phyloP scores from a whole-genome alignment of 305 asterid genomes.

The Rubia occidens region DNA sequence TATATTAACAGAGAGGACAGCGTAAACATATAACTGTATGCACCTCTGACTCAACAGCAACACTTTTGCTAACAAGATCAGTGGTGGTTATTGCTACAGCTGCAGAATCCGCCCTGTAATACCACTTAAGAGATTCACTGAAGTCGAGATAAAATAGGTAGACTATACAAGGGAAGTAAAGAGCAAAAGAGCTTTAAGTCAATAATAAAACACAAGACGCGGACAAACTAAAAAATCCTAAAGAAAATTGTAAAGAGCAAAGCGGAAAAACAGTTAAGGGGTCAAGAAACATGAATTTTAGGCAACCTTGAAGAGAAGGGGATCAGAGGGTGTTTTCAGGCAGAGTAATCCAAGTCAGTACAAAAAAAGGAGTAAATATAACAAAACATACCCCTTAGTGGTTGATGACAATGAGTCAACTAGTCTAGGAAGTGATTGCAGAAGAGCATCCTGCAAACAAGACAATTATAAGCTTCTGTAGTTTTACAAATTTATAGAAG shows the following conservation, averaged over 20 bases:
- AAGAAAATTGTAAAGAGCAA: background rate
- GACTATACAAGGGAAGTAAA: background rate
- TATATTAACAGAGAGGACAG: background rate
- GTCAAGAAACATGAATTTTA: background rate
- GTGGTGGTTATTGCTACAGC: slow-evolving; percentile 98
- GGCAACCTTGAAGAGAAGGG: background rate
- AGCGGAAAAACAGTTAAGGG: background rate
- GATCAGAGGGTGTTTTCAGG: background rate
- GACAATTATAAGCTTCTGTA: slow-evolving; percentile 10
- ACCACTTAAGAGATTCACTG: slow-evolving; percentile 20
- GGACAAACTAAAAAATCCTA: background rate
- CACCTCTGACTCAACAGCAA: slow-evolving; percentile 77
- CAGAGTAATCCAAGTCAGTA: background rate
- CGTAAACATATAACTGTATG: slow-evolving; percentile 1
- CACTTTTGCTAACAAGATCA: slow-evolving; percentile 94
- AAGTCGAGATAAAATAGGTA: slow-evolving; percentile 12
- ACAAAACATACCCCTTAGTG: slow-evolving; percentile 50
- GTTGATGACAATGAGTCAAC: slow-evolving; percentile 55
- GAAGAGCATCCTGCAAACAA: slow-evolving; percentile 77
- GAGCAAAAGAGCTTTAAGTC: background rate
- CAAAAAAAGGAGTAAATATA: slow-evolving; percentile 7
- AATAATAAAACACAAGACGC: background rate
- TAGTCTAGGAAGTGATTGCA: slow-evolving; percentile 73
- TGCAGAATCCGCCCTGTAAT: slow-evolving; percentile 75
- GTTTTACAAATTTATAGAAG: slow-evolving; percentile 3